Base-by-base conservation (phyloP, 73 alveolate genomes). In the Paramecium tetraurelia region DNA sequence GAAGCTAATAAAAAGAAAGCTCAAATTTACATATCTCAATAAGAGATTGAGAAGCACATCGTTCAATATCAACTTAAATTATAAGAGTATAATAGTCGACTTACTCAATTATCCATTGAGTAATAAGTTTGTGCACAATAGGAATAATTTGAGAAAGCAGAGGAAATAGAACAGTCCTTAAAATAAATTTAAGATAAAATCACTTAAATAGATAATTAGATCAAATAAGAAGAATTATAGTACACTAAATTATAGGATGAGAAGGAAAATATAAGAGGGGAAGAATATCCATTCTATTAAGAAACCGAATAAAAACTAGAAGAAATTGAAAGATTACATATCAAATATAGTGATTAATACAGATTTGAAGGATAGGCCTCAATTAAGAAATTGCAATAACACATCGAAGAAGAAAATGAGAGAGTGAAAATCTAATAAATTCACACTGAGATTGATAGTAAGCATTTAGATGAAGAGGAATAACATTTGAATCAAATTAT, bases 401-500 rank as follows among this genome's bases (percentile, higher is more conserved):
- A 80, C 12, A 80, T 80, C 1, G 90, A 80, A 20, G 90, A 80
- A 35, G 90, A 80, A 27, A 80, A 80, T 80, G 90, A 80, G 24
- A 41, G 90, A 44, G 90, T 80, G 4, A 80, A 80, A 24, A 80
- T 80, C 1, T 46, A 80, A 44, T 80, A 80, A 48, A 80, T 80
- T 9, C 90, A 80, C 27, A 80, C 90, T 31, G 90, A 80, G 48
- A 80, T 80, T 38, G 75, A 80, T 80, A 44, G 75, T 80, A 80
- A 80, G 24, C 90, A 80, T 80, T 80, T 80, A n/a, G 90, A 80
- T 41, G 90, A 80, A 44, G 90, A 80, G 16, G 90, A 80, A 80
- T 12, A 80, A 44, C 90, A 80, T 20, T 20, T 80, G 10, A 41
- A 48, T 44, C 12, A 80, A 48, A 80, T 80, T 5, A 80, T 80